A percentile compares a stretch with the other conserved stretches of the same genome.
phyloP scores from a whole-genome alignment of 2,329 filamentous ascomycete genomes.

The Neodidymelliopsis sp. region DNA sequence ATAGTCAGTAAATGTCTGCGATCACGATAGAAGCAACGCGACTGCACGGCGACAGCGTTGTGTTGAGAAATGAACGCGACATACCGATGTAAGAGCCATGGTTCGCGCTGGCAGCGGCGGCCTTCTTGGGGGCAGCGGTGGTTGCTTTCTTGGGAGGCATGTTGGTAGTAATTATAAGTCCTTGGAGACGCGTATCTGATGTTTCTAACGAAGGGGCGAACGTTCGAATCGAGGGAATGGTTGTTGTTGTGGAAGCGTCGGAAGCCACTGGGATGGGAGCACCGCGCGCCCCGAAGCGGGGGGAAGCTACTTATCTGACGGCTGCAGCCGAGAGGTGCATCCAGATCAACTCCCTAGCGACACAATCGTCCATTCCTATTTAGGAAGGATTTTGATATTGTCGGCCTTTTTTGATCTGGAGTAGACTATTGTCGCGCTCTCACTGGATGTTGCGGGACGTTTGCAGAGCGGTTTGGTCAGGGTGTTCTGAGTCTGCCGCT shows the following conservation, averaged over 20 bases:
- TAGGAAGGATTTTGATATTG: conserved; percentile 40
- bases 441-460: conserved; percentile 29
- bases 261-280: conserved; percentile 33
- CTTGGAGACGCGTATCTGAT: conserved; percentile 33
- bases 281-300: conserved; percentile 37
- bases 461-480: conserved; percentile 29
- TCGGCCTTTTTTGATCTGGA: conserved; percentile 35
- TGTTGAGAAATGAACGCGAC: conserved; percentile 54
- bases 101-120: conserved; percentile 59
- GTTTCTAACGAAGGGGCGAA: conserved; percentile 45
- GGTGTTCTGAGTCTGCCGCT: conserved; percentile 31
- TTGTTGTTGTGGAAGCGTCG: conserved; percentile 35
- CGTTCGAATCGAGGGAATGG: conserved; percentile 29
- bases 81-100: conserved; percentile 73
- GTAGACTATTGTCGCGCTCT: conserved; percentile 27
- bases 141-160: conserved; percentile 73
- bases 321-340: conserved; percentile 34
- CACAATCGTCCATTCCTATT: conserved; percentile 37
- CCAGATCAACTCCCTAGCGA: conserved; percentile 42
- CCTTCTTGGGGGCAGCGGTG: conserved; percentile 65
- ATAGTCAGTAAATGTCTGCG: conserved; percentile 63
- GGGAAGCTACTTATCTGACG: conserved; percentile 41
- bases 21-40: conserved; percentile 52
- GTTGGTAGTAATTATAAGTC: conserved; percentile 44
- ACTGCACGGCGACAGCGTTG: conserved; percentile 56